Base-by-base conservation (phyloP, 805 yeast genomes). In the Starmera quercuum region DNA sequence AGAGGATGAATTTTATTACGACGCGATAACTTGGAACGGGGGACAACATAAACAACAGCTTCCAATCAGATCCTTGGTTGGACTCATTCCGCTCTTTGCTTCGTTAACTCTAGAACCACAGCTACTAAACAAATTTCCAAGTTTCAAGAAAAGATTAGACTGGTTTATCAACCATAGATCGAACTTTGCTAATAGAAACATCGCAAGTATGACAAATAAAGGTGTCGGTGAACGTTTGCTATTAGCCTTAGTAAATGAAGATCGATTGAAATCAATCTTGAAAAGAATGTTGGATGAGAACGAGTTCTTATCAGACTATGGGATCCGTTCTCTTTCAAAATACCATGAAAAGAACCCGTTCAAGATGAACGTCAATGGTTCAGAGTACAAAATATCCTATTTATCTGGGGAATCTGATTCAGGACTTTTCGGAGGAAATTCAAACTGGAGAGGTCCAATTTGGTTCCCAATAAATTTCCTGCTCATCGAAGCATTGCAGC, bases 391-490 rank as follows among this genome's bases (percentile, higher is more conserved):
- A 29, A 88, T 85, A 21, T 71, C 72, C 38, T 85, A 86, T 57
- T 70, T 85, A 34, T 81, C 95, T 5, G 95, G 95, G 20, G 95
- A 85, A 52, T 82, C 94, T 20, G 90, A 85, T 53, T 80, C 94
- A 6, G 95, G 95, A 5, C 73, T 88, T 74, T 87, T 87, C 68
- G 97, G 97, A 32, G 97, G 97, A 38, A 87, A 87, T 56, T 86
- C 95, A 16, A 87, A 87, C 59, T 87, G 97, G 97, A 72, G 97
- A 57, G 97, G 97, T 3, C 96, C 97, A 12, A 86, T 87, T 46
- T 87, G 97, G 97, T 86, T 87, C 68, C 95, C 97, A 15, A 84
- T 84, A 10, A 87, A 82, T 50, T 87, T 87, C 57, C 63, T 87
- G 40, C 63, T 87, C 26, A 84, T 87, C 37, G 97, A 87, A 62